phyloP scores from a whole-genome alignment of 2,329 filamentous ascomycete species.

The Septoria petroselini region DNA sequence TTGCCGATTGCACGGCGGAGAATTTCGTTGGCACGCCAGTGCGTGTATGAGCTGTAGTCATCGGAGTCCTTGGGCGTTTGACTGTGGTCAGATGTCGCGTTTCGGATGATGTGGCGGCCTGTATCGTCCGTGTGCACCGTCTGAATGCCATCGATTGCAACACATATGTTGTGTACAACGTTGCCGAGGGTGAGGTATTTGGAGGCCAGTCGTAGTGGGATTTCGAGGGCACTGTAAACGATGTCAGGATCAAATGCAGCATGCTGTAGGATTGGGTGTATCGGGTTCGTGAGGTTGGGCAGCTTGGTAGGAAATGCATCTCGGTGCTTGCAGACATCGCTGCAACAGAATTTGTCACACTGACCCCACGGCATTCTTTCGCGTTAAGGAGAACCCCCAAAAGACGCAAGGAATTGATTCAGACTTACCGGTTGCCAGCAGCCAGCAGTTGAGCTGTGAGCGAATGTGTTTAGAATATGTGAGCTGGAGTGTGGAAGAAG shows the following conservation, averaged over 20 bases:
- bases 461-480: conserved; percentile 25
- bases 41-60: not conserved
- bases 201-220: conserved; percentile 4
- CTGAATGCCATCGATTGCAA: conserved; percentile 1
- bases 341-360: conserved; percentile 1
- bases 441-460: too few species aligned
- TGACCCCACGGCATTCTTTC: conserved; percentile 33
- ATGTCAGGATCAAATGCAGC: not conserved
- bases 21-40: conserved; percentile 7
- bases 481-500: not conserved
- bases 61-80: not conserved
- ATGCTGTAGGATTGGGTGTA: not conserved
- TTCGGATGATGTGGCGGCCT: not conserved
- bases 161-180: not conserved
- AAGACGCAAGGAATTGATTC: conserved; percentile 19
- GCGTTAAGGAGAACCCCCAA: too few species aligned
- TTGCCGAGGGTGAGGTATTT: conserved; percentile 2
- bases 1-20: not conserved
- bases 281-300: not conserved
- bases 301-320: not conserved
- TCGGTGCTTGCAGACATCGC: not conserved
- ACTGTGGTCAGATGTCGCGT: not conserved
- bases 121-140: not conserved
- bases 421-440: conserved; percentile 17
- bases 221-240: not conserved